phyloP scores from a whole-genome alignment of 129 eudicot species.

The Dittrichia graveolens region DNA sequence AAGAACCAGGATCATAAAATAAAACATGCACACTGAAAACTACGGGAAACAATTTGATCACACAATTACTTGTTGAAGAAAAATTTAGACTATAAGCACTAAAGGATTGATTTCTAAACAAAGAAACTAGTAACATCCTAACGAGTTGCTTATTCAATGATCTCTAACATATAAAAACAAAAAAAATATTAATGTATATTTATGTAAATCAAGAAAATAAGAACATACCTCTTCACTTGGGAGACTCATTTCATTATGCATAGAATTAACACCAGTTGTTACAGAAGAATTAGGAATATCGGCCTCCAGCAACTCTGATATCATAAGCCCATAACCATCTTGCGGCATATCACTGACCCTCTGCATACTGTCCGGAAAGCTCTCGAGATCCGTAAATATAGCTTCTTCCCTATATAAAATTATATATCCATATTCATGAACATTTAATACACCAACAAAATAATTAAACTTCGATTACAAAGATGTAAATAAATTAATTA shows the following conservation, averaged over 20 bases:
- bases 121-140: constrained; percentile 10
- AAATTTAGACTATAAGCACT: constrained; percentile 1
- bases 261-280: constrained; percentile 56
- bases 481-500: neutral
- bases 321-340: constrained; percentile 98
- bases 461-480: neutral
- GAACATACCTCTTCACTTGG: constrained; percentile 74
- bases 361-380: constrained; percentile 59
- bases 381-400: constrained; percentile 66
- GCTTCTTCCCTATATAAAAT: constrained; percentile 54
- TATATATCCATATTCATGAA: constrained; percentile 8
- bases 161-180: neutral
- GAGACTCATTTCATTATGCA: constrained; percentile 76
- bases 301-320: constrained; percentile 79
- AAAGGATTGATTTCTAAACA: neutral
- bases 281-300: constrained; percentile 77
- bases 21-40: neutral
- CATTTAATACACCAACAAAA: constrained; percentile 3
- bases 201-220: constrained; percentile 7
- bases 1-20: neutral
- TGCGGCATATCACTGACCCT: constrained; percentile 62
- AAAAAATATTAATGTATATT: neutral
- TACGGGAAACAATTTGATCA: neutral
- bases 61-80: neutral
- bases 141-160: neutral